A percentile compares a stretch with the other conserved stretches of the same genome.
These are phyloP conservation scores for Penicillium macrosclerotiorum DNA, from an alignment of 495 filamentous ascomycete species.

Conservation along the genomic window DNA sequence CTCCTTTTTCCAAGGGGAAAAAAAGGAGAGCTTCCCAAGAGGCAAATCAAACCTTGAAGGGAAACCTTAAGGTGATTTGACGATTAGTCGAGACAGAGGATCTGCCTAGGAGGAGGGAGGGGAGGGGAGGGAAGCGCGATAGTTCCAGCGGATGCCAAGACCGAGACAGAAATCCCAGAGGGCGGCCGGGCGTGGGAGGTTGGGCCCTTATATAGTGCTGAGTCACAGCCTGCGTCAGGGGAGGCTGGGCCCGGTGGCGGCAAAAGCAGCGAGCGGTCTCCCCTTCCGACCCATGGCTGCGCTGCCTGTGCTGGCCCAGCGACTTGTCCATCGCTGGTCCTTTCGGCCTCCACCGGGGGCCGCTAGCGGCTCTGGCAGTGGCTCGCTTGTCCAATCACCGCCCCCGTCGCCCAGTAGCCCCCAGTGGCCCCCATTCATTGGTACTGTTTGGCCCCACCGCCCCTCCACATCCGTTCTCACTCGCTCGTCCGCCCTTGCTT, in stretches of 20 bases:
- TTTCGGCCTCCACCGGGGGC: neutral
- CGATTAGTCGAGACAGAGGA: constrained; percentile 22
- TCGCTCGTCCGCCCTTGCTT: constrained; percentile 32
- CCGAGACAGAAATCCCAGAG: constrained; percentile 40
- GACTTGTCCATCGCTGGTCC: neutral
- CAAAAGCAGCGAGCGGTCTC: constrained; percentile 40
- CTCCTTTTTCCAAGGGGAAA: constrained; percentile 8
- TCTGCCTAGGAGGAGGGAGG: constrained; percentile 14
- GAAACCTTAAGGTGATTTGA: constrained; percentile 15
- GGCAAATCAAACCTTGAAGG: neutral
- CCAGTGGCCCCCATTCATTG: constrained; percentile 2
- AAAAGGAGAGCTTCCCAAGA: constrained; percentile 6
- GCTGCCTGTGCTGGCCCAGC: no score
- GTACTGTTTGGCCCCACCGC: constrained; percentile 12
- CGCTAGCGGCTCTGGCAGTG: constrained; percentile 26
- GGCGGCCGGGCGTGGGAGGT: constrained; percentile 39
- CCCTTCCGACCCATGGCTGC: constrained; percentile 36
- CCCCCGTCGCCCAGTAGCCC: no score
- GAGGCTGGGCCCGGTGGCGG: constrained; percentile 43
- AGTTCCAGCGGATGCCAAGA: constrained; percentile 49
- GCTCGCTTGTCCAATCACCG: constrained; percentile 12
- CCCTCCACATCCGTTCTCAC: constrained; percentile 11
- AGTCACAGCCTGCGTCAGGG: constrained; percentile 39
- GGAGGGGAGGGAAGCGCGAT: constrained; percentile 26
- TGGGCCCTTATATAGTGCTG: constrained; percentile 50